These are phyloP conservation scores for Desmodesmus armatus DNA, from an alignment of 139 green algal genomes.

Conservation along the genomic window DNA sequence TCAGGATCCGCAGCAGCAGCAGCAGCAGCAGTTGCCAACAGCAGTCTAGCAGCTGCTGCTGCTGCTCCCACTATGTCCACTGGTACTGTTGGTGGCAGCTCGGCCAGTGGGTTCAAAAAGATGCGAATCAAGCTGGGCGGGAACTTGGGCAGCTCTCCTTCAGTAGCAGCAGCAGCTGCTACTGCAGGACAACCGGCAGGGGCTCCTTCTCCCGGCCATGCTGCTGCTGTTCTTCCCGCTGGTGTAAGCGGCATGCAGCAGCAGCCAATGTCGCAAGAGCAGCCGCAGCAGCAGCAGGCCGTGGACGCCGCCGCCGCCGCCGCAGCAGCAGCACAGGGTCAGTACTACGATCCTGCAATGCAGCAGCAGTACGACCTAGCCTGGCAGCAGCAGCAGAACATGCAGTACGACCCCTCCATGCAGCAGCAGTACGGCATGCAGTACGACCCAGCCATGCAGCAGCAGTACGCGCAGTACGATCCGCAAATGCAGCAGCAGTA, in stretches of 20 bases:
- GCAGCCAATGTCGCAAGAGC: too few relatives aligned
- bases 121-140: neutral
- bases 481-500: neutral
- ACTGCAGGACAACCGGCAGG: constrained; percentile 3
- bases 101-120: too few relatives aligned
- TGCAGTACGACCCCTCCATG: neutral
- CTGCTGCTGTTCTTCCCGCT: neutral
- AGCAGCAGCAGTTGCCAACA: neutral
- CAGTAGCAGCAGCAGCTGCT: constrained; percentile 15
- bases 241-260: too few relatives aligned
- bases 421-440: neutral
- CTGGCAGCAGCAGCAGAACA: neutral
- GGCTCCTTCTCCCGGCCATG: neutral
- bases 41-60: neutral
- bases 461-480: neutral
- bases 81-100: neutral
- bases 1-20: neutral
- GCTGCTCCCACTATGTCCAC: neutral
- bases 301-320: too few relatives aligned
- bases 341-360: too few relatives aligned
- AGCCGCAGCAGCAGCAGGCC: too few relatives aligned
- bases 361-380: too few relatives aligned
- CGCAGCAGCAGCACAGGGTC: neutral
- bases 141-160: neutral
- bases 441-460: neutral